Base-by-base conservation (phyloP, 305 asterid species). In the Fraxinus angustifolia region DNA sequence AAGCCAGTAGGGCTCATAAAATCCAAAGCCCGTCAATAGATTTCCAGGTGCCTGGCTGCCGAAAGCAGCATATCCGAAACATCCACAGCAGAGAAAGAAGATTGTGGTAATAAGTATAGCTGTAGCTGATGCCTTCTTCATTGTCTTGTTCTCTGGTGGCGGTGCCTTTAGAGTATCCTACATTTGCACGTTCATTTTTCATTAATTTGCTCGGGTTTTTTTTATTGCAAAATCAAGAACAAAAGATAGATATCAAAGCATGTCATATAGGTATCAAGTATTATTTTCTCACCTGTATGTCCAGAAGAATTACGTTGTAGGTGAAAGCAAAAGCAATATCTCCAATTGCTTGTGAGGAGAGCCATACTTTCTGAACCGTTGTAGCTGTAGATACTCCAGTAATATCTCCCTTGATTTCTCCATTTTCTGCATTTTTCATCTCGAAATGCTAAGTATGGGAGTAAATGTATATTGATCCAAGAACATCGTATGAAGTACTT, bases 161-260 rank as follows among this genome's bases (percentile, higher is more conserved):
- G 91, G 87, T 78, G 91, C 83, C 81, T 83, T 87, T 77, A 88
- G 80, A 75, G 91, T 88, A 74, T 88, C 91, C 91, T 86, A 56
- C 50, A 80, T 10, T 28, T 80, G 21, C 35, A 45, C 34, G 19
- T 30, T 16, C 90, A 78, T 73, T 88, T 84, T 87, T 87, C 89
- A 85, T 88, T 3, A 88, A 85, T 82, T 68, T 30, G 36, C 17
- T 14, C 6, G 3, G 4, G 38, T 3, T 5, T 67, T 35, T 35
- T 70, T 74, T 38, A 62, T 74, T 17, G 33, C 42, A 80, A 36
- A 19, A 83, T 34, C 30, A 19, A 62, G 34, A 17, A 30, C 30
- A 58, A 28, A 30, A 33, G 75, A 53, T 33, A 11, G 80, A 60
- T 50, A 17, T 17, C 65, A 56, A 10, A 56, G 71, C 16, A 60